Percentiles rank a stretch among this genome's conserved stretches.
These are phyloP conservation scores for Rhizophagus sp. DNA, from an alignment of 192 early-diverging fungal species.

Conservation along the genomic window DNA sequence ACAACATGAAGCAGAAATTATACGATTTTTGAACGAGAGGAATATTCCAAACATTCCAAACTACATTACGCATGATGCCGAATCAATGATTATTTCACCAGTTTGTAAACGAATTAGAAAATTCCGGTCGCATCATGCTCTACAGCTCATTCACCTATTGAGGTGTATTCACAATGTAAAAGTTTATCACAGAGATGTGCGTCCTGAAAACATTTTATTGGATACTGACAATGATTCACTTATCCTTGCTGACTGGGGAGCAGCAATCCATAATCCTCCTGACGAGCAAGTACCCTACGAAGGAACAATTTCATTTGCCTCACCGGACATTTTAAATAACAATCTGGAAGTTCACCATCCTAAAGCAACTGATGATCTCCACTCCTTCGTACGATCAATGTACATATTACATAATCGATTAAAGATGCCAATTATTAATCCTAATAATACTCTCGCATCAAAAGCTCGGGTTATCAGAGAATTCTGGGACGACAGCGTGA, in stretches of 20 bases:
- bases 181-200: slow-evolving; percentile 19
- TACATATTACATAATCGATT: background rate
- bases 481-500: background rate
- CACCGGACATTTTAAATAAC: background rate
- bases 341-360: background rate
- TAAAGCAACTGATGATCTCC: background rate
- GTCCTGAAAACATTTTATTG: slow-evolving; percentile 9
- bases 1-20: background rate
- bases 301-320: background rate
- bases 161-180: background rate
- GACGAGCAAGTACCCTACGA: background rate
- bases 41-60: slow-evolving; percentile 6
- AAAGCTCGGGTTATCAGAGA: background rate
- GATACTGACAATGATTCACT: background rate
- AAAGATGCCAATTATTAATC: background rate
- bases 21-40: background rate
- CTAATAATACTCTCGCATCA: too few relatives aligned
- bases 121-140: background rate
- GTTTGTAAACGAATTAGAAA: slow-evolving; percentile 4
- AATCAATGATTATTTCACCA: slow-evolving; percentile 14
- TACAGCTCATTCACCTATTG: slow-evolving; percentile 7
- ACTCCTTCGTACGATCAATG: slow-evolving; percentile 1
- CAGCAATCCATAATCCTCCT: background rate
- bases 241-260: slow-evolving; percentile 20
- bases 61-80: background rate